Base-by-base conservation (phyloP, 129 eudicot species). In the Kitagawia praeruptora region DNA sequence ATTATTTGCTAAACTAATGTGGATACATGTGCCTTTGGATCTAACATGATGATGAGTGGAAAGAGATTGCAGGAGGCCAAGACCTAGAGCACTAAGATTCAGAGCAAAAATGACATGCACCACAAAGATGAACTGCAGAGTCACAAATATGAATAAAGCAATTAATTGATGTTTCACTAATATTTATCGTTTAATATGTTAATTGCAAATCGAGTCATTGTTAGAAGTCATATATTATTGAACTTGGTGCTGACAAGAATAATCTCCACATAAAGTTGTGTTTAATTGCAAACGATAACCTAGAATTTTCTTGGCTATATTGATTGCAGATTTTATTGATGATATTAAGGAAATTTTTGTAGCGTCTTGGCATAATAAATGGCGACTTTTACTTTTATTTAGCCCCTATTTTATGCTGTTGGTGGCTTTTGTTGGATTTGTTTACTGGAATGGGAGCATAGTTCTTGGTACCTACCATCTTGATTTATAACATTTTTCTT, bases 401-500 rank as follows among this genome's bases (percentile, higher is more conserved):
- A 81, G 93, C 75, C 99, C 99, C 76, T 96, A 86, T 84, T 41
- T 92, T 78, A 63, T 89, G 46, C 77, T 95, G 69, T 82, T 95
- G 84, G 84, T 80, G 76, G 94, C 94, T 79, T 95, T 95, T 87
- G 85, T 84, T 46, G 93, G 88, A 77, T 95, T 90, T 87, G 97
- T 95, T 80, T 70, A 45, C 79, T 96, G 97, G 98, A 92, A 92
- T 74, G 99, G 99, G 83, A 90, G 99, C 80, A 84, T 96, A 49
- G 97, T 92, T 76, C 98, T 96, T 71, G 99, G 99, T 94, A 94
- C 75, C 39, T 41, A 10, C 31, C 53, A 37, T 41, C 72, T 81
- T 70, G 53, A 15, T 51, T 49, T 61, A 16, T 38, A 9, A 61
- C 31, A 40, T 67, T 80, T 39, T 49, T 74, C 19, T 54, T 41